Evolutionary conservation across 73 alveolate genomes (phyloP), one percentile per base, ranked within the genome.

Genomic region (Uronychia setigera): DNA sequence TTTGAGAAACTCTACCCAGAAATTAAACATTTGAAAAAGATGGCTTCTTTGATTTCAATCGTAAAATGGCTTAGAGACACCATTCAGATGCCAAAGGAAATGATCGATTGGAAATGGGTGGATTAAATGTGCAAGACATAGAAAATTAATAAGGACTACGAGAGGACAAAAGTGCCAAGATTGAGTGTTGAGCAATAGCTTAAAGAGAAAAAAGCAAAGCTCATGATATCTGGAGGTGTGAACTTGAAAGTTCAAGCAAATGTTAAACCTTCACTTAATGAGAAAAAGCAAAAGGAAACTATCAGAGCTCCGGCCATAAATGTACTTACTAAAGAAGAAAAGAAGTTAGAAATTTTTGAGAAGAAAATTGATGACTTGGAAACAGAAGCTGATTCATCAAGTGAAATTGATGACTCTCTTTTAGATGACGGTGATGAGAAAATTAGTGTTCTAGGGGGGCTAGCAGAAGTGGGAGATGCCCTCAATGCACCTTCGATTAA

Each of bases 11-110:
- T 80, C 31, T 27, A 33, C 35, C 87, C 87, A 14, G 87, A 80
- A 29, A 27, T 80, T 29, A 27, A 80, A 25, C 0, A 33, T 0
- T 80, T 80, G 30, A 80, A 80, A 1, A 31, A 80, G 59, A 29
- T 80, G 25, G 29, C 80, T 26, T 0, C 59, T 13, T 57, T 80
- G 31, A n/a, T 33, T n/a, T 29, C 78, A 26, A 28, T 33, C 34
- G 87, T 77, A 13, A 28, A 80, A 35, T 80, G 57, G 58, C 59
- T 80, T 26, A 25, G 87, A 80, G 87, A 80, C 59, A 77, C 25
- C 0, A 29, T 80, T 29, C 46, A 80, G 59, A 1, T 80, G 31
- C 87, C 87, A 0, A 35, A 33, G 34, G 87, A 80, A 14, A 35
- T 80, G 78, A 33, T 80, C 25, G 60, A 80, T 77, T 26, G 32